Conservation (phyloP, 495 filamentous ascomycete species). For the Cercophora samala region DNA sequence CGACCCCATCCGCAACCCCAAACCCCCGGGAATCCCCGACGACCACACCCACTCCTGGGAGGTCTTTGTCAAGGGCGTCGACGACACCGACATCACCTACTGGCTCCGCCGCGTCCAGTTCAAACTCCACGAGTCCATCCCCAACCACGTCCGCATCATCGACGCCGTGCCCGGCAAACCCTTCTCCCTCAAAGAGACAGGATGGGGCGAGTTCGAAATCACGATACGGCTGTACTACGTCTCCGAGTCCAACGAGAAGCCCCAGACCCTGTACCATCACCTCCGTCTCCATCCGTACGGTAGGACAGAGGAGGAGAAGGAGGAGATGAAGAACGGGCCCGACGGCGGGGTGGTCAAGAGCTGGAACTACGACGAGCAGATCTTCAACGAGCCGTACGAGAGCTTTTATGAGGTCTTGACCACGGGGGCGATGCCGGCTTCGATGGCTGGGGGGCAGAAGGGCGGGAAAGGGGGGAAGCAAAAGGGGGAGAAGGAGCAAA, state of each 20-base stretch:
- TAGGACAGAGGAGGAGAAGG: conserved; percentile 65
- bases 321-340: conserved; percentile 51
- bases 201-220: conserved; percentile 97
- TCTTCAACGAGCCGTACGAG: conserved; percentile 95
- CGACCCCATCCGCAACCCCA: conserved; percentile 55
- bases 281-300: conserved; percentile 90
- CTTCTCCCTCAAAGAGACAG: conserved; percentile 85
- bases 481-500: conserved; percentile 10
- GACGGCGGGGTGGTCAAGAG: conserved; percentile 62
- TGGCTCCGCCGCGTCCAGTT: conserved; percentile 97
- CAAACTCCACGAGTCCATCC: conserved; percentile 93
- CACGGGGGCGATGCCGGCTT: conserved; percentile 50
- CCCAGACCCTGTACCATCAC: conserved; percentile 85
- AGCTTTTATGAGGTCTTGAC: conserved; percentile 81
- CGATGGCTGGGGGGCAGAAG: conserved; percentile 24
- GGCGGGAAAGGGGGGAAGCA: conserved; percentile 27
- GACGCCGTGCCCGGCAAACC: conserved; percentile 66
- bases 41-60: conserved; percentile 97
- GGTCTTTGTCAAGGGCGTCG: conserved; percentile 82
- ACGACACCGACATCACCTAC: conserved; percentile 83
- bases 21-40: conserved; percentile 61
- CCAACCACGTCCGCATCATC: conserved; percentile 72
- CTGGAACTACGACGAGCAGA: conserved; percentile 82
- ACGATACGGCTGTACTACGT: conserved; percentile 89
- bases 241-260: conserved; percentile 80